Conservation (phyloP, 805 yeast species). For the Hanseniaspora nectarophila region DNA sequence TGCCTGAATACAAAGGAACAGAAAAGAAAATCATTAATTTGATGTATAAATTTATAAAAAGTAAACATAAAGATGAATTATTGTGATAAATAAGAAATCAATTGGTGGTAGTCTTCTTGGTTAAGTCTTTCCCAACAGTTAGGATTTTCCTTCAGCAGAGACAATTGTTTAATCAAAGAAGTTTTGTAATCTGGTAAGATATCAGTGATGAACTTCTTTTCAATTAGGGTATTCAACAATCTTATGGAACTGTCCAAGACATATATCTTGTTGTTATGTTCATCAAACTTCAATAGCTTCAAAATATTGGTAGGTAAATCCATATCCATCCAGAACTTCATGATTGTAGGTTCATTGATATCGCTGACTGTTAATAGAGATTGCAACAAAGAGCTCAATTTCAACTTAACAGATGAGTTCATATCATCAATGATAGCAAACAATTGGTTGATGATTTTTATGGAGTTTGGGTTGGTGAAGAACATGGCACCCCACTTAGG, state of each 20-base stretch:
- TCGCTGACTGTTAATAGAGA: slow-evolving; percentile 47
- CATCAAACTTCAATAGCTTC: background rate
- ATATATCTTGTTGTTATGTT: slow-evolving; percentile 7
- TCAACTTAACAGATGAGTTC: slow-evolving; percentile 23
- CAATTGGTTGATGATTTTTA: slow-evolving; percentile 53
- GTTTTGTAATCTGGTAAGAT: background rate
- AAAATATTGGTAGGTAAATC: background rate
- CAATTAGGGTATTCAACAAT: background rate
- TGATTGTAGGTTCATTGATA: slow-evolving; percentile 27
- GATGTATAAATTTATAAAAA: background rate
- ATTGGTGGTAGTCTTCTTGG: slow-evolving; percentile 2
- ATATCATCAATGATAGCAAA: slow-evolving; percentile 24
- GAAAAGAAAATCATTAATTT: background rate
- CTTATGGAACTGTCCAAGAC: slow-evolving; percentile 4
- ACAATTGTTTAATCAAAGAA: background rate
- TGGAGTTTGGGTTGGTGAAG: slow-evolving; percentile 23
- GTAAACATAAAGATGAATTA: slow-evolving; percentile 1
- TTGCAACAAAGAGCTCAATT: slow-evolving; percentile 47
- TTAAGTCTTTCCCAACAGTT: slow-evolving; percentile 11
- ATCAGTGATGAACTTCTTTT: background rate
- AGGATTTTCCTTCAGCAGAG: background rate
- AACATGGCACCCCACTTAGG: slow-evolving; percentile 45
- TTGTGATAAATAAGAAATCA: background rate
- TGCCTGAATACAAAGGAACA: background rate
- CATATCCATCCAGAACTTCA: slow-evolving; percentile 1